Evolutionary conservation across 2,329 filamentous ascomycete species (phyloP).

Genomic region (Plectosphaerella cucumerina): DNA sequence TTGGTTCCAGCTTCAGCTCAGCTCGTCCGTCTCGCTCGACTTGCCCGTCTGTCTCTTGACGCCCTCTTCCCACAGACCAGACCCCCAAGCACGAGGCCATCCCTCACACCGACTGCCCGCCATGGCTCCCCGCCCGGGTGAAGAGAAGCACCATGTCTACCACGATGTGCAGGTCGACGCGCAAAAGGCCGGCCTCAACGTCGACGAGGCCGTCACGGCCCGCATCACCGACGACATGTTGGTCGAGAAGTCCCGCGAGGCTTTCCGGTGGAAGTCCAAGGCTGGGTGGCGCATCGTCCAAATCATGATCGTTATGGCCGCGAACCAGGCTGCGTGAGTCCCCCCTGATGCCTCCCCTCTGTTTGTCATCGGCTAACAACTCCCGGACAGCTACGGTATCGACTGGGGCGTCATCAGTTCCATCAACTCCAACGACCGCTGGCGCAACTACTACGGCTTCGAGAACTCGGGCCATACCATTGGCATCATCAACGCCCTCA

Average conservation of each 20-base stretch:
- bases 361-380: not conserved
- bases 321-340: constrained; percentile 35
- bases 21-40: not conserved
- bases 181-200: constrained; percentile 25
- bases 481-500: constrained; percentile 40
- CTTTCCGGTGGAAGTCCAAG: constrained; percentile 32
- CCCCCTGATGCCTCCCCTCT: not conserved
- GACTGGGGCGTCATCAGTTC: constrained; percentile 45
- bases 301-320: constrained; percentile 41
- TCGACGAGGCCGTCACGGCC: constrained; percentile 39
- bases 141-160: constrained; percentile 14
- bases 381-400: constrained; percentile 29
- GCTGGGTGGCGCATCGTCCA: constrained; percentile 34
- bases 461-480: constrained; percentile 31
- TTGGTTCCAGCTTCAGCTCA: not conserved
- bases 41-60: not conserved
- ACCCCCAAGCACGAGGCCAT: not conserved
- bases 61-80: not conserved
- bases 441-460: constrained; percentile 40
- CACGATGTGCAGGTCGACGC: constrained; percentile 22
- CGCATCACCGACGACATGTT: constrained; percentile 42
- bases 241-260: constrained; percentile 33
- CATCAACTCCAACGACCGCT: constrained; percentile 36
- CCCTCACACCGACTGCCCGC: not conserved
- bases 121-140: constrained; percentile 10